Conservation (phyloP, 345 rosid species). For the Gossypium ekmanianum region DNA sequence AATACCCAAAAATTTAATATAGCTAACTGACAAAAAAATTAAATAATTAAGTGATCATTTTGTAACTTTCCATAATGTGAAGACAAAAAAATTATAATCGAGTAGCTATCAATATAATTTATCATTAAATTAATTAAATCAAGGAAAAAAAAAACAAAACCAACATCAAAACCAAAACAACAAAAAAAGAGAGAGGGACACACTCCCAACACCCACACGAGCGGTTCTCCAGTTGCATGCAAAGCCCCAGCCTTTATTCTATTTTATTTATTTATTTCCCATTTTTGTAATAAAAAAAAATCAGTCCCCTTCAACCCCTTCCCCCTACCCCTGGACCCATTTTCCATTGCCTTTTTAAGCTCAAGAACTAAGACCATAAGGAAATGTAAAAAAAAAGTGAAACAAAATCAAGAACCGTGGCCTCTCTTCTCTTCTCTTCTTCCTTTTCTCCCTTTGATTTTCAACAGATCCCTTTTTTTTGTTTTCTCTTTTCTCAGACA, state of each 20-base stretch:
- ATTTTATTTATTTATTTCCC: no score
- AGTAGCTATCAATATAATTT: no score
- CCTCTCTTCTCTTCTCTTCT: constrained; percentile 18
- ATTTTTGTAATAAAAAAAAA: neutral
- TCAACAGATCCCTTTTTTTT: neutral
- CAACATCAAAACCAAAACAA: constrained; percentile 4
- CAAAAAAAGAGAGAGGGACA: neutral
- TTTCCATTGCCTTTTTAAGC: neutral
- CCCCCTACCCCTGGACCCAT: constrained; percentile 12
- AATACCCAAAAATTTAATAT: rapidly evolving
- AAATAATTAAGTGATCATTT: no score
- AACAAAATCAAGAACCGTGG: constrained; percentile 10
- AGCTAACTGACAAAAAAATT: rapidly evolving
- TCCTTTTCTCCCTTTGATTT: constrained; percentile 1
- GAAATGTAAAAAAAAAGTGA: neutral
- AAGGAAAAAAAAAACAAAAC: neutral
- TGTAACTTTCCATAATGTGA: no score
- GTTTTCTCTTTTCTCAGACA: neutral
- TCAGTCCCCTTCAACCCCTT: neutral
- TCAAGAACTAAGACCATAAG: neutral
- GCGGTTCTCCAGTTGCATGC: constrained; percentile 47
- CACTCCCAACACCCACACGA: constrained; percentile 53
- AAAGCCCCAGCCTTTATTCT: constrained; percentile 3
- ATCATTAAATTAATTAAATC: no score
- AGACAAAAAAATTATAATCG: no score